These are phyloP conservation scores for Soucietia sequanensis DNA, from an alignment of 805 yeast species.

Conservation along the genomic window DNA sequence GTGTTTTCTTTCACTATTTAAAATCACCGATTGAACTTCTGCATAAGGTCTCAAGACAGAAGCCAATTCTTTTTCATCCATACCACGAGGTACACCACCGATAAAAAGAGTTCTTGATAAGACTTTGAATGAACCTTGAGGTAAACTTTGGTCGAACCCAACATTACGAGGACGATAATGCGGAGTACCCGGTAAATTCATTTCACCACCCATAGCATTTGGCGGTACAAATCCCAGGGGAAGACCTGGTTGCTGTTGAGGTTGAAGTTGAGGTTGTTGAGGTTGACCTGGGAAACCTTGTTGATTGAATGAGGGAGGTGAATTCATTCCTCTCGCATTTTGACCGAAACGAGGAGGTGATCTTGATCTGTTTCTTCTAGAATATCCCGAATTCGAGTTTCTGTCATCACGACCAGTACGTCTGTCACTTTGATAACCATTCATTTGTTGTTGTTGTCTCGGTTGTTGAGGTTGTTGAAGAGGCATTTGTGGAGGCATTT, in stretches of 20 bases:
- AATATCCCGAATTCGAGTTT: slow-evolving; percentile 29
- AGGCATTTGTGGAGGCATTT: slow-evolving; percentile 6
- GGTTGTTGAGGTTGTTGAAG: slow-evolving; percentile 13
- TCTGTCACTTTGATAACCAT: slow-evolving; percentile 11
- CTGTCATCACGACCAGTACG: slow-evolving; percentile 22
- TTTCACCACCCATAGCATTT: slow-evolving; percentile 51
- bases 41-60: slow-evolving; percentile 78
- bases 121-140: slow-evolving; percentile 79
- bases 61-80: slow-evolving; percentile 73
- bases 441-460: slow-evolving; percentile 12
- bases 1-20: slow-evolving; percentile 87
- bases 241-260: slow-evolving; percentile 11
- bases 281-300: slow-evolving; percentile 8
- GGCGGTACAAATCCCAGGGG: slow-evolving; percentile 21
- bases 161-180: slow-evolving; percentile 77
- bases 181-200: slow-evolving; percentile 66
- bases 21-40: slow-evolving; percentile 85
- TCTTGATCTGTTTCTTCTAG: slow-evolving; percentile 53
- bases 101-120: slow-evolving; percentile 87
- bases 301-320: too few species aligned
- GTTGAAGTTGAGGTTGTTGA: slow-evolving; percentile 10
- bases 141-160: slow-evolving; percentile 65
- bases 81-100: slow-evolving; percentile 86
- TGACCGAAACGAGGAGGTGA: slow-evolving; percentile 42
- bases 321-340: slow-evolving; percentile 20